Percentiles rank a stretch among this genome's conserved stretches.
These are phyloP conservation scores for Fragilariopsis cylindrus DNA, from an alignment of 108 stramenopile genomes.

Conservation along the genomic window DNA sequence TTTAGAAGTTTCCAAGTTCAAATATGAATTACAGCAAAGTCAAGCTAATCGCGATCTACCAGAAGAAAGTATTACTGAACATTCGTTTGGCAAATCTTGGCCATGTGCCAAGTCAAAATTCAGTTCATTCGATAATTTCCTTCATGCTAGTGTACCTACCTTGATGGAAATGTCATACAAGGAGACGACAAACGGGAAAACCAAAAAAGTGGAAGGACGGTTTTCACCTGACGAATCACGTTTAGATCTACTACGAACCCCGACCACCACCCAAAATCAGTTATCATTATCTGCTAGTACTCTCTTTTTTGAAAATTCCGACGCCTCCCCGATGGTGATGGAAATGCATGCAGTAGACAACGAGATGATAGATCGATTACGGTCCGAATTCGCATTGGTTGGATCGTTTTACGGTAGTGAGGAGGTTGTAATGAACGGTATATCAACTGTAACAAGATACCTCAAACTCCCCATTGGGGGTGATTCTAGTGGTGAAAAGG, in stretches of 20 bases:
- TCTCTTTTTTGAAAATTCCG: too few relatives aligned
- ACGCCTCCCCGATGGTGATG: too few relatives aligned
- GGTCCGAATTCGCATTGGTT: background rate
- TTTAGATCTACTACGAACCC: too few relatives aligned
- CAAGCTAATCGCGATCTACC: background rate
- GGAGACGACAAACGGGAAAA: too few relatives aligned
- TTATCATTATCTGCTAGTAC: too few relatives aligned
- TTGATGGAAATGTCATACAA: background rate
- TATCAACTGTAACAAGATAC: background rate
- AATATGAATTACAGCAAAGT: background rate
- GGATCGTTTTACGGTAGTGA: background rate
- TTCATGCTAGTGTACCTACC: conserved; percentile 4
- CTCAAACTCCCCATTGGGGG: background rate
- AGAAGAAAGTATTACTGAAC: too few relatives aligned
- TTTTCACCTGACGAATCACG: too few relatives aligned
- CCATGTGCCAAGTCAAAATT: background rate
- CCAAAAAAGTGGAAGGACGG: too few relatives aligned
- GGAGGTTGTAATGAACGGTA: background rate
- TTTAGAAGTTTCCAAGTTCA: background rate
- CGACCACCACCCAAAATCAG: too few relatives aligned
- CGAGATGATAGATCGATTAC: background rate
- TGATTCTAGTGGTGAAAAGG: too few relatives aligned
- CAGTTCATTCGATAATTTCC: background rate
- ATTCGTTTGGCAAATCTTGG: background rate
- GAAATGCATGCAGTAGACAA: too few relatives aligned